A percentile compares a stretch with the other conserved stretches of the same genome.
These are phyloP conservation scores for Parathielavia hyrcaniae DNA, from an alignment of 495 filamentous ascomycete species.

Conservation along the genomic window DNA sequence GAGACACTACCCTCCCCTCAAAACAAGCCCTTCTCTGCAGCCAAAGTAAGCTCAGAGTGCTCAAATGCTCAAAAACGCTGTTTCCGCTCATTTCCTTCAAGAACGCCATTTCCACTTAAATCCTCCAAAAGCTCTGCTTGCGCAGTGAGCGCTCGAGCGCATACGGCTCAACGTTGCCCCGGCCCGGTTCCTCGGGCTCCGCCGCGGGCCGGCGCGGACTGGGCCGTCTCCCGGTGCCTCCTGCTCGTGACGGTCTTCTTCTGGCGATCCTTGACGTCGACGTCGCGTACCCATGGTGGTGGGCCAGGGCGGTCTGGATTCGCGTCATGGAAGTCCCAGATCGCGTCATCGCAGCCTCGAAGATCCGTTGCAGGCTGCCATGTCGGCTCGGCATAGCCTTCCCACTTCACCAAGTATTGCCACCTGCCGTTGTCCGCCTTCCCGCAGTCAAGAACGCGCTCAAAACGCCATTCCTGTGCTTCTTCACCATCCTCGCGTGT, in stretches of 20 bases:
- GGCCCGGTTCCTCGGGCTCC: too few relatives aligned
- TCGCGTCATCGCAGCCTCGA: not conserved
- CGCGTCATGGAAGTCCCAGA: not conserved
- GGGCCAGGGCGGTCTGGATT: not conserved
- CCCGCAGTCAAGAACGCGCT: not conserved
- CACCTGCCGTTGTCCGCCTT: not conserved
- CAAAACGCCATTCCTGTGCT: not conserved
- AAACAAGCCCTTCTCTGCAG: not conserved
- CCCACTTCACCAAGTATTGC: conserved; percentile 6
- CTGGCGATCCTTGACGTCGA: not conserved
- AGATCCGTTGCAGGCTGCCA: conserved; percentile 2
- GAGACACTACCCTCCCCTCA: too few relatives aligned
- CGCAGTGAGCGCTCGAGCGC: too few relatives aligned
- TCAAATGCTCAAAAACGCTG: too few relatives aligned
- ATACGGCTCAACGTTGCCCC: too few relatives aligned
- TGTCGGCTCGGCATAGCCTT: not conserved
- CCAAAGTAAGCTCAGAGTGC: not conserved
- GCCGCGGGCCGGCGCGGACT: too few relatives aligned
- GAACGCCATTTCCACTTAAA: too few relatives aligned
- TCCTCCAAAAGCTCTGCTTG: too few relatives aligned
- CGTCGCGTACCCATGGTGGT: not conserved
- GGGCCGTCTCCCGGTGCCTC: not conserved
- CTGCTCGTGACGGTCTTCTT: not conserved
- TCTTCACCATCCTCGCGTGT: not conserved
- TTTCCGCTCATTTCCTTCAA: not conserved